Evolutionary conservation across 2,329 filamentous ascomycete genomes (phyloP), one percentile per base, ranked within the genome.

Genomic region (Epichloe sylvatica): DNA sequence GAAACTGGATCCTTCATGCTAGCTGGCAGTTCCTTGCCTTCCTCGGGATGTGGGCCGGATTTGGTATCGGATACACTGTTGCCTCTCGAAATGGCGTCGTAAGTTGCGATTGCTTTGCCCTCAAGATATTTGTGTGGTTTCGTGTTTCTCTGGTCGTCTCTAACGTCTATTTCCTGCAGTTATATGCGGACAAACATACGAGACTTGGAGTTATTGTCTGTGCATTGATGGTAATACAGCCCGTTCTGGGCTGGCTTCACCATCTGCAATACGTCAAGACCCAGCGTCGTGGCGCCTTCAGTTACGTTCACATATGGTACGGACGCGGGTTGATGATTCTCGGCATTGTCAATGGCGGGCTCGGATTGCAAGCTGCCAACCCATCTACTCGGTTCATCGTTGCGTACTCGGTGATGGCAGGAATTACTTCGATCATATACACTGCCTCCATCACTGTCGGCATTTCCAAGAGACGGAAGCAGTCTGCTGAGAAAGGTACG

Each of bases 281-380:
- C 49, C 64, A 70, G 47, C 42, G 57, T 23, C 76, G 80, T 36
- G 73, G 73, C 7, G 13, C 67, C 38, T 59, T 81, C 53, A 79
- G 76, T 53, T 64, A 81, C 54, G 59, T 67, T 2, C 81, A 84
- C 59, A 74, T 81, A 54, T 83, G 78, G 77, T 80, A 73, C 57
- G 81, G 81, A 15, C 73, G 80, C 21, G 56, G 67, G 1, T 61
- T 83, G 40, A 76, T 84, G 54, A 49, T 76, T 17, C 59, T 83
- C 2, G 80, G 77, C 23, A 69, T 83, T 39, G 60, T 83, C 56
- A 84, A 84, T 56, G 81, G 80, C 51, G 81, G 80, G 0, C 62
- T 84, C 4, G 81, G 81, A 3, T 64, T 84, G 23, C 53, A 72
- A 53, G 66, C 81, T 17, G 67, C 75, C 1, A 53, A 56, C n/a